These are phyloP conservation scores for Naganishia cerealis DNA, from an alignment of 1,284 basidiomycete genomes.

Conservation along the genomic window DNA sequence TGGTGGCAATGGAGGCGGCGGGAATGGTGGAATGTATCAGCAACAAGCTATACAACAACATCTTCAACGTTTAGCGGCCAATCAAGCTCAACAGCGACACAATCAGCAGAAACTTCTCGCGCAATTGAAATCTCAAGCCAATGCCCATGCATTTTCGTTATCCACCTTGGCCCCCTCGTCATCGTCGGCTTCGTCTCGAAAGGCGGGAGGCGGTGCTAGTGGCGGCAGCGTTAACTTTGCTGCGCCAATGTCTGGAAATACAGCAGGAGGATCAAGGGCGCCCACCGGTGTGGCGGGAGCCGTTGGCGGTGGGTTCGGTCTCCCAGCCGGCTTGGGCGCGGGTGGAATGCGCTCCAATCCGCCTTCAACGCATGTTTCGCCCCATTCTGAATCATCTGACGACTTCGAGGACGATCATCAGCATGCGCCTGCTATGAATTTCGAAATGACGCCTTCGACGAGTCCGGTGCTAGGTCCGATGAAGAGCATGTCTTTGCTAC, in stretches of 20 bases:
- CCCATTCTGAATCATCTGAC: constrained; percentile 48
- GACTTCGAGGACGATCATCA: constrained; percentile 49
- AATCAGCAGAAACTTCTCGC: constrained; percentile 34
- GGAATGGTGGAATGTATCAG: constrained; percentile 31
- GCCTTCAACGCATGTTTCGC: constrained; percentile 49
- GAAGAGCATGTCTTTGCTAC: constrained; percentile 58
- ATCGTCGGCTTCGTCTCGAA: constrained; percentile 13
- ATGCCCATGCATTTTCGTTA: constrained; percentile 27
- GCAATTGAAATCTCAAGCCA: constrained; percentile 30
- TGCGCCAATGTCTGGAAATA: background rate
- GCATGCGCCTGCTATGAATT: constrained; percentile 34
- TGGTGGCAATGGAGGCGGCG: background rate
- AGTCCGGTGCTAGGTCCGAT: constrained; percentile 81
- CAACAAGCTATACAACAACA: constrained; percentile 37
- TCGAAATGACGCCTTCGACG: constrained; percentile 57
- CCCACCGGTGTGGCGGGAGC: constrained; percentile 10
- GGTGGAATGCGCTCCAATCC: constrained; percentile 33
- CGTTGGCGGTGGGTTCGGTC: constrained; percentile 3
- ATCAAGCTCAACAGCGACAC: constrained; percentile 35
- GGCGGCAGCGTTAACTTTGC: constrained; percentile 43
- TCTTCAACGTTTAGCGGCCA: constrained; percentile 33
- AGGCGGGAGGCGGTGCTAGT: constrained; percentile 1
- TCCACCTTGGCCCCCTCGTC: constrained; percentile 19
- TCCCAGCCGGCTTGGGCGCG: background rate
- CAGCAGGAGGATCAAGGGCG: constrained; percentile 6